Base-by-base conservation (phyloP, 805 yeast species). In the Metschnikowia koreensis region DNA sequence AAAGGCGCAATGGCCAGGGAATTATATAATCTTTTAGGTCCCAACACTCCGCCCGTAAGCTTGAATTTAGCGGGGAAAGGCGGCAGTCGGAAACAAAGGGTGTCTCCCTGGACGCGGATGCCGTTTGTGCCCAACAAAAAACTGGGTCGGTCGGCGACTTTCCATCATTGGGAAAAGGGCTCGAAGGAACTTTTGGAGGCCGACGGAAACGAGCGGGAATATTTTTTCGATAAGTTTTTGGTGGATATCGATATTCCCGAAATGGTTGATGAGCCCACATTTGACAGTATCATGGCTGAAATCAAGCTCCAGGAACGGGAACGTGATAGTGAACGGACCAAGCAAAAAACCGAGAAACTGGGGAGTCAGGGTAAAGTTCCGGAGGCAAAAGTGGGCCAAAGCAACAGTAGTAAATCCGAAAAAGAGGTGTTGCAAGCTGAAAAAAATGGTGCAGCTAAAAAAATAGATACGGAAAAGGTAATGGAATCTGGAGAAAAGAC, bases 81-180 rank as follows among this genome's bases (percentile, higher is more conserved):
- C 76, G 86, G 85, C 56, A 89, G 84, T 53, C 79, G 82, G 58
- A 81, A 81, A 52, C 75, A 80, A 16, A 86, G 83, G 54, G 86
- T 89, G 0, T 79, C 94, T 0, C 91, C 97, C 0, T 94, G 99
- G 99, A 78, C 81, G 0, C 75, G 82, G 68, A 79, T 79, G 16
- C 70, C 75, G 5, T 94, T 93, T 64, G 76, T 71, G 6, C 73
- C 77, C 8, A 83, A 83, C 55, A 46, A 53, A 41, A 72, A 87
- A 50, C 62, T 59, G 3, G 84, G 81, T 44, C 65, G 84, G 27
- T 73, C 70, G 40, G 57, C 67, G 16, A 54, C 58, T 6, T 74
- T 93, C 39, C 73, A 75, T 51, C 98, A 94, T 68, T 94, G 99
- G 98, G 92, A 84, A 1, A 83, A 88, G 54, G 97, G 94, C 0